Base-by-base conservation (phyloP, 1,284 basidiomycete species). In the Trichosporon ovoides region DNA sequence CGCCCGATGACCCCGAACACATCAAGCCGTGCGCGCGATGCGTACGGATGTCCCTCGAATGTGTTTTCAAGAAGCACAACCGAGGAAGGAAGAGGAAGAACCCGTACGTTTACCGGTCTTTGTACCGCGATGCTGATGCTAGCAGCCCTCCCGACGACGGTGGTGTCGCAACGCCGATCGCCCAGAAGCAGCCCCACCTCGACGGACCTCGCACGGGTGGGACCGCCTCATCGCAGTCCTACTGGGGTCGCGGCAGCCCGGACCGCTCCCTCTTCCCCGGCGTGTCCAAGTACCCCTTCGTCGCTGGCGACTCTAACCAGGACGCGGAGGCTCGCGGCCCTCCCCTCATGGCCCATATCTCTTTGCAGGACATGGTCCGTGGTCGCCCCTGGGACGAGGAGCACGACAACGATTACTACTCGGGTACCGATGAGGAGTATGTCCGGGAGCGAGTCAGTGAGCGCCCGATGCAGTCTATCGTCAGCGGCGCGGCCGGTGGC, bases 31-130 rank as follows among this genome's bases (percentile, higher is more conserved):
- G 68, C 49, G 63, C 62, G 11, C 58, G 68, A 14, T 70, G 68
- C 38, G 62, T 64, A 31, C 62, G 66, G 24, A 70, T 67, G 66
- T 61, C 61, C 5, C 61, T 70, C 13, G 56, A 56, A 12, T 70
- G 68, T 37, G 66, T 68, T 20, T 70, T 70, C 60, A 63, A 65
- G 43, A 68, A 70, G 56, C 68, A 70, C 58, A 67, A 68, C 38
- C 53, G 68, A 11, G 68, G 68, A 16, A 57, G 68, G 20, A 70
- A 70, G 55, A 58, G 67, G 43, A 68, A 68, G 52, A 59, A 65
- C 28, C 65, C 67, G 67, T 68, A 38, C 60, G 66, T 68, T 10
- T 9, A 16, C 37, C 18, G 5, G 10, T 14, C 40, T 19, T 48
- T 20, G 33, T 9, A 16, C 7, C 18, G 24, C 22, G 24, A 33